phyloP scores from a whole-genome alignment of 345 rosid species.

The Firmiana major region DNA sequence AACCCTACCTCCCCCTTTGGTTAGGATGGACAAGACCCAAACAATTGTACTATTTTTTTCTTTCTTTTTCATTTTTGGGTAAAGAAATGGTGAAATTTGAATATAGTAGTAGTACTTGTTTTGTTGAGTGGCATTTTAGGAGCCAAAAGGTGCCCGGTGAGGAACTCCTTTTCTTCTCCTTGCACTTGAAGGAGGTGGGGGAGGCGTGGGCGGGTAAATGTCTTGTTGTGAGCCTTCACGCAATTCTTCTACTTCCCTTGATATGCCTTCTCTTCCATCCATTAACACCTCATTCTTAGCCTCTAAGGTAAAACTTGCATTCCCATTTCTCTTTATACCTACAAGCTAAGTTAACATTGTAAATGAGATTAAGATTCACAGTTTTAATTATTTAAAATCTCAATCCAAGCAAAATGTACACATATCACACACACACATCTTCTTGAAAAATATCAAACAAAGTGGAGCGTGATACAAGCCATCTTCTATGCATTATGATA shows the following conservation, averaged over 20 bases:
- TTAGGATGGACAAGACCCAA: slow-evolving; percentile 27
- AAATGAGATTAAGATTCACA: not conserved
- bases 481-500: not conserved
- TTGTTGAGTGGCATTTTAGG: slow-evolving; percentile 25
- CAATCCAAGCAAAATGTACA: not conserved
- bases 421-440: not conserved
- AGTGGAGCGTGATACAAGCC: too few relatives aligned
- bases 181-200: slow-evolving; percentile 51
- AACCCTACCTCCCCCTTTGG: slow-evolving; percentile 22
- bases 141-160: slow-evolving; percentile 75
- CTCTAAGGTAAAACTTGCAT: slow-evolving; percentile 48
- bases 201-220: slow-evolving; percentile 51
- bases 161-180: slow-evolving; percentile 91
- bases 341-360: slow-evolving; percentile 44
- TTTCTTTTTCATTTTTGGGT: not conserved
- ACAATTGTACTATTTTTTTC: not conserved
- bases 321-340: slow-evolving; percentile 59
- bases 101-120: not conserved
- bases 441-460: not conserved
- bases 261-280: slow-evolving; percentile 37
- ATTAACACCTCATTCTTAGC: slow-evolving; percentile 34
- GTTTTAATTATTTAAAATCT: not conserved
- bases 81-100: not conserved
- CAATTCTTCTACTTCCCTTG: slow-evolving; percentile 49
- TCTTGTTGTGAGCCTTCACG: slow-evolving; percentile 60